These are phyloP conservation scores for Chrysoporthe cubensis DNA, from an alignment of 2,329 filamentous ascomycete species.

Conservation along the genomic window DNA sequence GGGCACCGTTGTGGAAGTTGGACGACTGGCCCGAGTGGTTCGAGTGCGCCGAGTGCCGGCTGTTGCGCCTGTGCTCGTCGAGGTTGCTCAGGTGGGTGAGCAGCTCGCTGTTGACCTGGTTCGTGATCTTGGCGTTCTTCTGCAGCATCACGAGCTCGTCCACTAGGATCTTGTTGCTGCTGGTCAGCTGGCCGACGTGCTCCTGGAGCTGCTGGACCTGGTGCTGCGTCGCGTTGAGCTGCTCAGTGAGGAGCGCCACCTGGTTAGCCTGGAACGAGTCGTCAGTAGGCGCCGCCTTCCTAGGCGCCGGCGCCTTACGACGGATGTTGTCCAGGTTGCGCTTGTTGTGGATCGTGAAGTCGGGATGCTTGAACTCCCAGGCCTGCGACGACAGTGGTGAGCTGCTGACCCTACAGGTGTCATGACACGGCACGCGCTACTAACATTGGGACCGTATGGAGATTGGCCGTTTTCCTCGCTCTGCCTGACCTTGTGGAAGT, in stretches of 20 bases:
- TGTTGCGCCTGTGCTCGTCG: conserved; percentile 50
- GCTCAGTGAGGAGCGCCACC: conserved; percentile 86
- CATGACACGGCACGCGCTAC: conserved; percentile 8
- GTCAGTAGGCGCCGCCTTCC: conserved; percentile 69
- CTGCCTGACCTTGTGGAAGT: conserved; percentile 96
- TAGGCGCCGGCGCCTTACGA: conserved; percentile 88
- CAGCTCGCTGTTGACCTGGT: conserved; percentile 61
- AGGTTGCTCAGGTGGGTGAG: conserved; percentile 58
- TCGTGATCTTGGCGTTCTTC: conserved; percentile 62
- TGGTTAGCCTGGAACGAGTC: conserved; percentile 77
- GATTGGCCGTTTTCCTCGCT: conserved; percentile 85
- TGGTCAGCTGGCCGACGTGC: conserved; percentile 76
- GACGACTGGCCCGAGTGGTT: conserved; percentile 43
- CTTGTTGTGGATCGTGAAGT: conserved; percentile 94
- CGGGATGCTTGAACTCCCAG: conserved; percentile 97
- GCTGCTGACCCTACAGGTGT: conserved; percentile 28
- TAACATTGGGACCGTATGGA: conserved; percentile 78
- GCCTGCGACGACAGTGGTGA: conserved; percentile 55
- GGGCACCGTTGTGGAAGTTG: conserved; percentile 46
- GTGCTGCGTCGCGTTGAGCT: conserved; percentile 86
- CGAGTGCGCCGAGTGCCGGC: conserved; percentile 44
- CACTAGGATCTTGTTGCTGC: conserved; percentile 64
- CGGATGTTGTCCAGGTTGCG: conserved; percentile 96
- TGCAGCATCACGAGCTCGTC: conserved; percentile 65
- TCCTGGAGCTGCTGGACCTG: conserved; percentile 88